Evolutionary conservation across 805 yeast genomes (phyloP).

Genomic region (Myxozyma kluyveri): DNA sequence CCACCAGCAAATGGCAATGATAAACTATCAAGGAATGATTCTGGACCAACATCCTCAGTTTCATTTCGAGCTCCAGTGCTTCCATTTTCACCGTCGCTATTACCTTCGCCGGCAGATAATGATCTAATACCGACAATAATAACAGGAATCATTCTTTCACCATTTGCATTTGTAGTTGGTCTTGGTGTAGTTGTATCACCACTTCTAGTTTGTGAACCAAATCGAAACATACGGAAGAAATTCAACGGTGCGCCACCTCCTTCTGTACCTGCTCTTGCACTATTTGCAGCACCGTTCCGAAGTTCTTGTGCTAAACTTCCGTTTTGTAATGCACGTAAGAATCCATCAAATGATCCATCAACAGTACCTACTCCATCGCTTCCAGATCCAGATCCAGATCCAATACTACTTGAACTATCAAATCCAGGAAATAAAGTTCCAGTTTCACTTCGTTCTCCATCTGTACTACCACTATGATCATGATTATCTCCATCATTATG

Average conservation of each 20-base stretch:
- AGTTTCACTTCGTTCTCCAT: background rate
- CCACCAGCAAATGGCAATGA: slow-evolving; percentile 15
- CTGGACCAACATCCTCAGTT: background rate
- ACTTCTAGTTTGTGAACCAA: slow-evolving; percentile 32
- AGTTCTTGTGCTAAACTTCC: slow-evolving; percentile 45
- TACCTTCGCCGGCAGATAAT: slow-evolving; percentile 26
- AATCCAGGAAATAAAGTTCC: background rate
- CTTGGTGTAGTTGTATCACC: slow-evolving; percentile 1
- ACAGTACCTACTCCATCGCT: slow-evolving; percentile 28
- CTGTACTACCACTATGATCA: background rate
- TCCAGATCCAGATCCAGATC: background rate
- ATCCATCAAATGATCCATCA: slow-evolving; percentile 47
- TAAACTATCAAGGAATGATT: slow-evolving; percentile 14
- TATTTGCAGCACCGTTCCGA: slow-evolving; percentile 31
- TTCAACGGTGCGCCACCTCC: slow-evolving; percentile 30
- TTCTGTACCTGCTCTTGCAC: slow-evolving; percentile 3
- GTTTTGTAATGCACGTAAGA: slow-evolving; percentile 43
- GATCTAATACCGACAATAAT: slow-evolving; percentile 51
- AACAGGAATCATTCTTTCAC: slow-evolving; percentile 43
- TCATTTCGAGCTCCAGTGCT: background rate
- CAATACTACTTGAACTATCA: background rate
- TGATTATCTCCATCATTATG: background rate
- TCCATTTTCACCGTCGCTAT: slow-evolving; percentile 13
- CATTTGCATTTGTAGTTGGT: slow-evolving; percentile 6
- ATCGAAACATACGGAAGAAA: slow-evolving; percentile 40